Conservation (phyloP, 2,329 filamentous ascomycete species). For the Trichoderma atroviride region DNA sequence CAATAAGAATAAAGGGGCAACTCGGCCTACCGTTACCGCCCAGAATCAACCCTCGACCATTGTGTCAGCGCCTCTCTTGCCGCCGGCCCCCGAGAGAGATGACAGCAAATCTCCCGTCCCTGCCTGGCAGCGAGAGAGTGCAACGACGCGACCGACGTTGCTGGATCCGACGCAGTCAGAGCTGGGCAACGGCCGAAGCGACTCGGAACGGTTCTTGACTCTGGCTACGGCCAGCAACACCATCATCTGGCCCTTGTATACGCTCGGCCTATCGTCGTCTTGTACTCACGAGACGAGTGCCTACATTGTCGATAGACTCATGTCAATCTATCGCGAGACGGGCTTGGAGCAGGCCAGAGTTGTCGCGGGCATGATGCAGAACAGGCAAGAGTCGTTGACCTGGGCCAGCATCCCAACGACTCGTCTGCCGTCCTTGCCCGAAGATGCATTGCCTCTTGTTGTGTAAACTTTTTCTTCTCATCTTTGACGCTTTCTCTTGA, state of each 20-base stretch:
- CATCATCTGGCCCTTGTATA: constrained; percentile 55
- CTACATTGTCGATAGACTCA: constrained; percentile 50
- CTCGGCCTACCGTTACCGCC: constrained; percentile 35
- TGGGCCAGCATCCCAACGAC: constrained; percentile 35
- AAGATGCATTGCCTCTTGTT: constrained; percentile 33
- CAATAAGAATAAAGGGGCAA: constrained; percentile 27
- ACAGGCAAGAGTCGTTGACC: constrained; percentile 37
- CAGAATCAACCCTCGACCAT: constrained; percentile 38
- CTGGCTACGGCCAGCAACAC: constrained; percentile 52
- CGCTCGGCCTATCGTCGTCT: constrained; percentile 51
- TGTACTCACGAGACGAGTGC: constrained; percentile 46
- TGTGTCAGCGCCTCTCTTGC: constrained; percentile 32
- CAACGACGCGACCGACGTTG: constrained; percentile 41
- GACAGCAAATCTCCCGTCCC: constrained; percentile 20
- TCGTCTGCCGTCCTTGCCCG: constrained; percentile 36
- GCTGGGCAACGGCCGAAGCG: constrained; percentile 35
- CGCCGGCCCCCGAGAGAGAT: constrained; percentile 1
- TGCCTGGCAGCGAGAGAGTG: constrained; percentile 21
- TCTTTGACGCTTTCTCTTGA: background rate
- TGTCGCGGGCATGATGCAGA: constrained; percentile 47
- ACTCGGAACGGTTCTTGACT: constrained; percentile 51
- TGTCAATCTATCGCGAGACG: constrained; percentile 50
- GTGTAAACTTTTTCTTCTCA: constrained; percentile 31
- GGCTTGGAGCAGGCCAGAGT: constrained; percentile 49
- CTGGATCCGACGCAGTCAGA: constrained; percentile 45